Evolutionary conservation across 2,329 filamentous ascomycete species (phyloP).

Genomic region (Claviceps sp.): DNA sequence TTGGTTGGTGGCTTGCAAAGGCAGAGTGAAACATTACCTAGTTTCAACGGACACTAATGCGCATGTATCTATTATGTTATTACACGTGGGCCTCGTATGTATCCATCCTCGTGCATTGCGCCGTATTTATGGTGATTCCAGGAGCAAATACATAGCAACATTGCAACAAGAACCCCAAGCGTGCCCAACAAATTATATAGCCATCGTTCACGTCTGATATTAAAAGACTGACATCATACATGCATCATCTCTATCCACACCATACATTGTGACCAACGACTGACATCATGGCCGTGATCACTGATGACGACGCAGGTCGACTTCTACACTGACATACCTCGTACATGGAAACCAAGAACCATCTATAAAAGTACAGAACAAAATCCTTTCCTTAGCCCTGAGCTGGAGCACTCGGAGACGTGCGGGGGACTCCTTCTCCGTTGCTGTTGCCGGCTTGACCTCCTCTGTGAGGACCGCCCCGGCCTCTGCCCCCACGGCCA

Average conservation of each 20-base stretch:
- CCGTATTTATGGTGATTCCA: no score
- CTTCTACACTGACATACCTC: neutral
- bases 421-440: slow-evolving; percentile 1
- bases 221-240: neutral
- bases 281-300: neutral
- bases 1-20: no score
- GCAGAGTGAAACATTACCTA: no score
- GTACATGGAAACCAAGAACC: neutral
- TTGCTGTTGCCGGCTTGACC: slow-evolving; percentile 20
- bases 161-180: no score
- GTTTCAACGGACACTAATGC: no score
- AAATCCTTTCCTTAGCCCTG: slow-evolving; percentile 7
- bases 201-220: no score
- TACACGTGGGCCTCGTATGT: no score
- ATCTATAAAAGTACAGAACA: neutral
- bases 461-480: slow-evolving; percentile 21
- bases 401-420: neutral
- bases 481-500: slow-evolving; percentile 25
- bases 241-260: neutral
- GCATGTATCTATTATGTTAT: no score
- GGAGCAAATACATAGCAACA: no score
- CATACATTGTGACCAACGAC: neutral
- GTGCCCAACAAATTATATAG: no score
- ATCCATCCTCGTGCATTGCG: no score
- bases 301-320: neutral